A percentile compares a stretch with the other conserved stretches of the same genome.
phyloP scores from a whole-genome alignment of 305 asterid species.

The Withania somnifera region DNA sequence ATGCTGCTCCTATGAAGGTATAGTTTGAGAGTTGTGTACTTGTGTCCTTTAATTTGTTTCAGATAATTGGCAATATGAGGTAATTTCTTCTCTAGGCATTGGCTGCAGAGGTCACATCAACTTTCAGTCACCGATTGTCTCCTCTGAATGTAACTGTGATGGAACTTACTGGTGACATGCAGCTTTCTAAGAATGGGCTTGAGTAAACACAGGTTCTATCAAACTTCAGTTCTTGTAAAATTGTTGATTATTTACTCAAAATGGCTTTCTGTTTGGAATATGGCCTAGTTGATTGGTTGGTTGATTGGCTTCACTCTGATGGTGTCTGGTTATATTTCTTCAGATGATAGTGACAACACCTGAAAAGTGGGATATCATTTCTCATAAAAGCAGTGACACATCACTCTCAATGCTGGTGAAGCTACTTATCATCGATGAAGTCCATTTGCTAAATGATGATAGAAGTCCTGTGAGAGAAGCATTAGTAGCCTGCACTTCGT shows the following conservation, averaged over 20 bases:
- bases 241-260: not conserved
- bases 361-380: conserved; percentile 98
- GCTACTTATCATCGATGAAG: conserved; percentile 96
- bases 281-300: not conserved
- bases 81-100: conserved; percentile 48
- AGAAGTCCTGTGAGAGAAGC: conserved; percentile 98
- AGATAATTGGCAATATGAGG: conserved; percentile 21
- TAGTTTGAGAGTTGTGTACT: conserved; percentile 7
- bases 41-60: conserved; percentile 6
- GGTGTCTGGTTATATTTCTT: conserved; percentile 15
- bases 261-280: conserved; percentile 1
- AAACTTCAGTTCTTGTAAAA: conserved; percentile 9
- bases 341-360: conserved; percentile 99
- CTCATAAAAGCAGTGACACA: conserved; percentile 98
- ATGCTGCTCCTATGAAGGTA: conserved; percentile 99
- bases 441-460: conserved; percentile 90
- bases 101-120: conserved; percentile 95
- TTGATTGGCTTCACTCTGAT: not conserved
- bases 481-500: conserved; percentile 95
- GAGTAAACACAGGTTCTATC: conserved; percentile 80
- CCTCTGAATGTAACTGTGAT: conserved; percentile 76
- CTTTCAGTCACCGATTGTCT: conserved; percentile 78
- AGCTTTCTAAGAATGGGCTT: conserved; percentile 81
- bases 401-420: conserved; percentile 93
- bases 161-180: conserved; percentile 99